These are phyloP conservation scores for Poa pratensis DNA, from an alignment of 176 grass and related monocot genomes.

Conservation along the genomic window DNA sequence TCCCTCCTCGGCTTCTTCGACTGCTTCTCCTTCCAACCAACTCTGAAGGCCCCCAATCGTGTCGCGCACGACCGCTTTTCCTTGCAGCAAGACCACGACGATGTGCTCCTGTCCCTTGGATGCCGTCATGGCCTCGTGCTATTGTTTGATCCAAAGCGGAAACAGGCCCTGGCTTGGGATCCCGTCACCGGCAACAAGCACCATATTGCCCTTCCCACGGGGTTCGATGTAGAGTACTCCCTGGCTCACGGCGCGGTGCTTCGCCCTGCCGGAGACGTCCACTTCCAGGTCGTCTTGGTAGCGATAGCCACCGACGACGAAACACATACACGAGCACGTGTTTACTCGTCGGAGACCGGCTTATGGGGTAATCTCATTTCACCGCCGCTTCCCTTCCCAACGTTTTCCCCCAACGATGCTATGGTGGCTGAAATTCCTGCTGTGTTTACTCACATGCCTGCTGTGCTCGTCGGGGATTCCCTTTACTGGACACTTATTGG, in stretches of 20 bases:
- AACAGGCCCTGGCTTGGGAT: neutral
- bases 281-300: neutral
- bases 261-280: neutral
- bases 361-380: neutral
- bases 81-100: neutral
- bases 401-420: no score
- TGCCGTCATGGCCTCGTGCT: neutral
- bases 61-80: neutral
- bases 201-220: neutral
- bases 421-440: neutral
- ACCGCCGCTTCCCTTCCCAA: neutral
- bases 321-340: neutral
- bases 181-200: neutral
- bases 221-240: neutral
- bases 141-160: neutral
- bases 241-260: neutral
- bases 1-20: no score
- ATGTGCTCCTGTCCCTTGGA: neutral
- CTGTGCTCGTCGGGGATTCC: neutral
- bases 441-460: no score
- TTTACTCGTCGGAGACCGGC: neutral
- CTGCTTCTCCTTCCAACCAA: neutral
- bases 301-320: neutral
- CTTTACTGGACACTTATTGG: neutral
- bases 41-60: neutral